Conservation (phyloP, 768 basidiomycete species). For the Mycena albidolilacea region DNA sequence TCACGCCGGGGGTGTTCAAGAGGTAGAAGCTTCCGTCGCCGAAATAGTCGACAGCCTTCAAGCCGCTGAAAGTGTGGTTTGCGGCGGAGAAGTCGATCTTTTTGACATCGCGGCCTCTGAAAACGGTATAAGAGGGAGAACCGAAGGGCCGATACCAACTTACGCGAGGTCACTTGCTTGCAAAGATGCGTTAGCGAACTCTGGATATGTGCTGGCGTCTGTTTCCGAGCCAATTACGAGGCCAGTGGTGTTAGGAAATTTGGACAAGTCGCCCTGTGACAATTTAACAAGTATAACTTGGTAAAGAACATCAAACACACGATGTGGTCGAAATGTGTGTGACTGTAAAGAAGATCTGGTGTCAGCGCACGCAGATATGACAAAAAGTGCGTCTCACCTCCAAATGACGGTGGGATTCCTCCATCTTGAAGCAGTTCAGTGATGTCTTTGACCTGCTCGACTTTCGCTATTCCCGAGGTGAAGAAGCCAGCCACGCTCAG, state of each 20-base stretch:
- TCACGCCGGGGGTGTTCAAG: constrained; percentile 37
- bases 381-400: constrained; percentile 12
- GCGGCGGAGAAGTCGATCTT: constrained; percentile 28
- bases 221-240: constrained; percentile 36
- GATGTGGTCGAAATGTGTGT: constrained; percentile 32
- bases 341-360: background rate
- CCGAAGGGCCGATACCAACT: background rate
- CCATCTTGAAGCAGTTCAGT: constrained; percentile 28
- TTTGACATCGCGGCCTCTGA: constrained; percentile 31
- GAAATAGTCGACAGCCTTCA: constrained; percentile 36
- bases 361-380: background rate
- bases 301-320: background rate
- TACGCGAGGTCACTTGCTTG: constrained; percentile 34
- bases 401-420: constrained; percentile 30
- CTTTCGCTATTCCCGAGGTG: background rate
- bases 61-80: constrained; percentile 29
- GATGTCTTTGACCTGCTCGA: constrained; percentile 20
- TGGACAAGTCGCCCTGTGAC: constrained; percentile 37
- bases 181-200: constrained; percentile 21
- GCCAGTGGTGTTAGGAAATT: constrained; percentile 35
- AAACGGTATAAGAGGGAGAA: background rate
- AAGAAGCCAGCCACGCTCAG: constrained; percentile 18
- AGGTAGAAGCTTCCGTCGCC: constrained; percentile 29
- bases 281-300: accelerated
- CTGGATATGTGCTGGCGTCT: constrained; percentile 24